These are phyloP conservation scores for Metschnikowia sp. DNA, from an alignment of 805 yeast species.

Conservation along the genomic window DNA sequence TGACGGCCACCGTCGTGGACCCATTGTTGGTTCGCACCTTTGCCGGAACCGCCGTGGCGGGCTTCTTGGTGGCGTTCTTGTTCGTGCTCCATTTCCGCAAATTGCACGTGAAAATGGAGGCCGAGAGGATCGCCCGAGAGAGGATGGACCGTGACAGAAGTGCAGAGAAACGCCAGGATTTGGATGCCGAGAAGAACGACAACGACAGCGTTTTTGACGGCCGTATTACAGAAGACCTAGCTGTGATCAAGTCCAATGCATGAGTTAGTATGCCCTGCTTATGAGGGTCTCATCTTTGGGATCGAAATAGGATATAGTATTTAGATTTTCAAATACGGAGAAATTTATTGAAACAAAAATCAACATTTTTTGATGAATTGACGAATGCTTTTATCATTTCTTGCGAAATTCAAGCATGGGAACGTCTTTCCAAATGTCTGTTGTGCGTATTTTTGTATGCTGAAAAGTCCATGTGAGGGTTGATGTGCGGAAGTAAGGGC, in stretches of 20 bases:
- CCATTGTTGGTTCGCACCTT: slow-evolving; percentile 44
- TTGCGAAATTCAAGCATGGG: too few relatives aligned
- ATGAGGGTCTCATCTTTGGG: too few relatives aligned
- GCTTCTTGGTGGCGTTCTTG: slow-evolving; percentile 29
- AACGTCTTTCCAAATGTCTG: too few relatives aligned
- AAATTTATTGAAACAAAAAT: too few relatives aligned
- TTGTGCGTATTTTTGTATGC: too few relatives aligned
- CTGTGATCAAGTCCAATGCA: slow-evolving; percentile 4
- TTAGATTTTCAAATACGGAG: too few relatives aligned
- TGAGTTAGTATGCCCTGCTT: not conserved
- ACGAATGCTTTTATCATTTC: too few relatives aligned
- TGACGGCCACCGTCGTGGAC: slow-evolving; percentile 38
- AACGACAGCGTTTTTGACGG: not conserved
- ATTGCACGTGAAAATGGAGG: slow-evolving; percentile 40
- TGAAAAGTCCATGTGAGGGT: too few relatives aligned
- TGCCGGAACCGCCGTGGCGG: slow-evolving; percentile 37
- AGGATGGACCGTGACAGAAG: not conserved
- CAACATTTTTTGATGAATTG: too few relatives aligned
- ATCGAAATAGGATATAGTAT: too few relatives aligned
- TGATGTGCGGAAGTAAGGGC: too few relatives aligned
- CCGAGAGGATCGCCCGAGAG: slow-evolving; percentile 23
- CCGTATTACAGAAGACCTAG: slow-evolving; percentile 1
- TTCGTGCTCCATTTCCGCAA: slow-evolving; percentile 37
- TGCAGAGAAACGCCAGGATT: not conserved
- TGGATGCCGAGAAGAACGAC: not conserved